Evolutionary conservation across 2,329 filamentous ascomycete species (phyloP).

Genomic region (Ceratocystis ficicola): DNA sequence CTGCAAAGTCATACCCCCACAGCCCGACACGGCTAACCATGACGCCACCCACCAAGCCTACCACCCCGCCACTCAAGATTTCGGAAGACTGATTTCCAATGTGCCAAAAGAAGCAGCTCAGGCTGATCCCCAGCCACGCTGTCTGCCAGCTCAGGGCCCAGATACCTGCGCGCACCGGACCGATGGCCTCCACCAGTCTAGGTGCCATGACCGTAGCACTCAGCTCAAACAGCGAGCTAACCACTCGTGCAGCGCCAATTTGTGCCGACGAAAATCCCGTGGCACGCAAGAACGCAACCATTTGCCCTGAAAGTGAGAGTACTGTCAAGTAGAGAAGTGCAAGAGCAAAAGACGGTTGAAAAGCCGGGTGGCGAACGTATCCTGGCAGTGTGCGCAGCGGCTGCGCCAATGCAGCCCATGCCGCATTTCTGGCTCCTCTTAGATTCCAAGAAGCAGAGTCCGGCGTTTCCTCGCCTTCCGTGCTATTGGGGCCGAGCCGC

Average conservation of each 20-base stretch:
- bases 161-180: conserved; percentile 51
- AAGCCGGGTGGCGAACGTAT: conserved; percentile 44
- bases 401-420: background rate
- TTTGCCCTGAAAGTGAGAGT: conserved; percentile 47
- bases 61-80: conserved; percentile 32
- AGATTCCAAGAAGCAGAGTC: background rate
- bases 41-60: conserved; percentile 38
- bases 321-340: conserved; percentile 52
- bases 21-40: conserved; percentile 48
- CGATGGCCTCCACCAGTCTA: conserved; percentile 41
- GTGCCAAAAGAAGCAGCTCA: conserved; percentile 33
- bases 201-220: conserved; percentile 50
- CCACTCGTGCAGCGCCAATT: conserved; percentile 42
- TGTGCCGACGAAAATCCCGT: conserved; percentile 40
- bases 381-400: conserved; percentile 27
- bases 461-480: too few species aligned
- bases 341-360: conserved; percentile 48
- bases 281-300: conserved; percentile 51
- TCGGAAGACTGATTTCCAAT: conserved; percentile 21
- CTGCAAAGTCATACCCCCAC: conserved; percentile 49
- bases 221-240: conserved; percentile 45
- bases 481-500: background rate
- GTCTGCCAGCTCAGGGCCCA: conserved; percentile 62
- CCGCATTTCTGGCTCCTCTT: background rate
- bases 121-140: conserved; percentile 38